Evolutionary conservation across 2,329 filamentous ascomycete genomes (phyloP).

Genomic region (Alternaria gansuensis): DNA sequence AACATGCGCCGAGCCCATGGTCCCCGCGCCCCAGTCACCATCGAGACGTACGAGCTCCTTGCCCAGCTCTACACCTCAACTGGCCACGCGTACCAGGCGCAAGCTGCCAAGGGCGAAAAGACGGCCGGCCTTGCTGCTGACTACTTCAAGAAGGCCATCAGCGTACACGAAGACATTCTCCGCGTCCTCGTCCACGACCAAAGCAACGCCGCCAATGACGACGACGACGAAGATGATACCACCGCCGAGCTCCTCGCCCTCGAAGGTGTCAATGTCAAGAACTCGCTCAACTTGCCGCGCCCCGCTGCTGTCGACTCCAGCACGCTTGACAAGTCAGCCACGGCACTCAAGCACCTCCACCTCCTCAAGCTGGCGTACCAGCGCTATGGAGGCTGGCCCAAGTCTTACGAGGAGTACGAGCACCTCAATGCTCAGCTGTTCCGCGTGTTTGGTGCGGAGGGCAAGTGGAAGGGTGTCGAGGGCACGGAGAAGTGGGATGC

Average conservation of each 20-base stretch:
- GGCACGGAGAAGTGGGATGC: constrained; percentile 61
- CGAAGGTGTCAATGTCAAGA: constrained; percentile 45
- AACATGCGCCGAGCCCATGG: constrained; percentile 65
- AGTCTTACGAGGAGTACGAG: constrained; percentile 60
- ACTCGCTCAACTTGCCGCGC: constrained; percentile 16
- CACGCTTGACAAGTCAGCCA: constrained; percentile 33
- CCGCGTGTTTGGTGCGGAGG: constrained; percentile 47
- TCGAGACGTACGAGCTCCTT: constrained; percentile 61
- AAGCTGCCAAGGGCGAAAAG: constrained; percentile 47
- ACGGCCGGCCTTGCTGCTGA: constrained; percentile 47
- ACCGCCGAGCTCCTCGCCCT: constrained; percentile 50
- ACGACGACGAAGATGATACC: constrained; percentile 50
- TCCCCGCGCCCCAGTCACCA: constrained; percentile 57
- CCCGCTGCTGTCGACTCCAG: constrained; percentile 5
- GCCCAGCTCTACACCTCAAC: constrained; percentile 60
- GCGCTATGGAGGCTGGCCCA: constrained; percentile 58
- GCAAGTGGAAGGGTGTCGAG: constrained; percentile 54
- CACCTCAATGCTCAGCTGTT: constrained; percentile 58
- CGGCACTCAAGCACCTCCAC: constrained; percentile 51
- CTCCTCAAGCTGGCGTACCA: constrained; percentile 54
- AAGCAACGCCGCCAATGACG: constrained; percentile 24
- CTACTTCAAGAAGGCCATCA: constrained; percentile 53
- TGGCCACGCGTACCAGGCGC: constrained; percentile 52
- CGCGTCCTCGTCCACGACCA: constrained; percentile 43
- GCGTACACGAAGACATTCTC: constrained; percentile 47